A percentile compares a stretch with the other conserved stretches of the same genome.
Conservation (phyloP, 108 stramenopile species). For the Nannochloropsis oceanica region DNA sequence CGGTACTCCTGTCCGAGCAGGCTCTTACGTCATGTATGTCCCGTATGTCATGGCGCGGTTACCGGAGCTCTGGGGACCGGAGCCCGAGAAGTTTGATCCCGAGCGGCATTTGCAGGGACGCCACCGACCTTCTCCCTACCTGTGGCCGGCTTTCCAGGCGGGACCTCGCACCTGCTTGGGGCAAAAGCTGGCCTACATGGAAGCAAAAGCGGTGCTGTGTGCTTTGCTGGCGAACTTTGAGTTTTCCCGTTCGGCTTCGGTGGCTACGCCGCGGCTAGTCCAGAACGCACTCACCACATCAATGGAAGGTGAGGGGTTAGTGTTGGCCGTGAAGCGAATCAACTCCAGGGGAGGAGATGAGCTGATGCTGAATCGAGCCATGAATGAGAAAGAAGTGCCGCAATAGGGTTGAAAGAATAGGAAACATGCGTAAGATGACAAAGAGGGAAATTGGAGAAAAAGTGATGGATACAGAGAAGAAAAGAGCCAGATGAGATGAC, state of each 20-base stretch:
- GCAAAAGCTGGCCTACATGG: slow-evolving; percentile 4
- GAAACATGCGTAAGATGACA: background rate
- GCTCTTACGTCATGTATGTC: slow-evolving; percentile 20
- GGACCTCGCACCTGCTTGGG: slow-evolving; percentile 10
- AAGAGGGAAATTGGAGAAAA: too few relatives aligned
- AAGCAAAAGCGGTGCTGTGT: background rate
- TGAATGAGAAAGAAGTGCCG: background rate
- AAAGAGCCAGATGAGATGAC: too few relatives aligned
- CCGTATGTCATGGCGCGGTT: slow-evolving; percentile 30
- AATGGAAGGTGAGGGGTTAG: background rate
- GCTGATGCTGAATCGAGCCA: background rate
- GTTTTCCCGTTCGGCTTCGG: background rate
- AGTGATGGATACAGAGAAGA: too few relatives aligned
- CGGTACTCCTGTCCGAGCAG: slow-evolving; percentile 34
- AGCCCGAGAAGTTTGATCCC: slow-evolving; percentile 33
- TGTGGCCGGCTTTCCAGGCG: slow-evolving; percentile 12
- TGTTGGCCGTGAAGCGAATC: background rate
- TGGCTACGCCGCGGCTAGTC: background rate
- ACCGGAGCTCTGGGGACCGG: slow-evolving; percentile 28
- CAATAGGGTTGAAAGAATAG: background rate
- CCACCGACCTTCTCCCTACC: slow-evolving; percentile 4
- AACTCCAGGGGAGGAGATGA: background rate
- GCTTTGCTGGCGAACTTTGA: background rate
- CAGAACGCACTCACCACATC: background rate
- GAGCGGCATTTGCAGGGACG: slow-evolving; percentile 29